Base-by-base conservation (phyloP, 78 protist genomes). In the Neovahlkampfia damariscottae region DNA sequence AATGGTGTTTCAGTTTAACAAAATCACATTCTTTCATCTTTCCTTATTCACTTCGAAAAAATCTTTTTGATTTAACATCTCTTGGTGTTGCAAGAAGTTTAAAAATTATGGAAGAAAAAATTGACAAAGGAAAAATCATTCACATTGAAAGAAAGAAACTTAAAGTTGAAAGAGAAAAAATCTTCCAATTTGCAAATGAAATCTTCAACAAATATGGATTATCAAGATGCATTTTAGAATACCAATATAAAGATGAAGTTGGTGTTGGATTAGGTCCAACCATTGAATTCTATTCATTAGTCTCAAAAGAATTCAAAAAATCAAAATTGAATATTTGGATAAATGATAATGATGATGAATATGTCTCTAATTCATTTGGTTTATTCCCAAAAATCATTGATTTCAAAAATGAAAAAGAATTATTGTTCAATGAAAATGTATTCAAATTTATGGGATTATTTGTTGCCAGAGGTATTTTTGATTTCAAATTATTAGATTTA, bases 191-290 rank as follows among this genome's bases (percentile, higher is more conserved):
- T 19, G 82, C 90, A n/a, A 2, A 31, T 31, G 5, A 35, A 59
- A 75, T 84, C 41, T 36, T 88, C 76, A 39, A 67, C 30, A 0
- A 30, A 40, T 76, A 67, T 27, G 85, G 67, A 70, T 0, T 38
- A 1, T 3, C 0, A 1, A 2, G 5, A 19, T 41, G 91, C 27
- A 2, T 84, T 7, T 68, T 91, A 10, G 92, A 86, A 41, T 77
- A 88, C 2, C 88, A 88, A 75, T 91, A 73, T 37, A 74, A 38
- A 41, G 78, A 58, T 62, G 95, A 91, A 41, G 83, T 28, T 0
- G 95, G 95, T 27, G 80, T 83, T 0, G 95, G 95, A 0, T 79
- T 85, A 30, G 95, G 95, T 3, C 95, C 95, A 28, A 85, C 95
- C 19, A 73, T 83, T n/a, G 95, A 91, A 81, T 91, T 88, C 41